phyloP scores from a whole-genome alignment of 2,329 filamentous ascomycete genomes.

The Trichophyton schoenleinii region DNA sequence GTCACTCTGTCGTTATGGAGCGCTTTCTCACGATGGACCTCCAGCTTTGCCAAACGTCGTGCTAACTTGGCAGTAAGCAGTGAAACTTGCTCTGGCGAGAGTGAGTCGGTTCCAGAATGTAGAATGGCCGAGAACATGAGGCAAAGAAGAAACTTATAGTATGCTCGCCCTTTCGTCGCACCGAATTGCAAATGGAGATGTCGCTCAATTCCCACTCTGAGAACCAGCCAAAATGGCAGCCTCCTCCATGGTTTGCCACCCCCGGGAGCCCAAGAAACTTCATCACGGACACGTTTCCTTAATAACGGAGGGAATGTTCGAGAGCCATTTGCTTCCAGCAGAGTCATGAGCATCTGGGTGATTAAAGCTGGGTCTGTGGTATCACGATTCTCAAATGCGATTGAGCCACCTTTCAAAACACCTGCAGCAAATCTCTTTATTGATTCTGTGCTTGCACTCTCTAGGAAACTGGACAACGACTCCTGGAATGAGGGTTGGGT shows the following conservation, averaged over 20 bases:
- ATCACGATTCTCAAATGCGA: slow-evolving; percentile 45
- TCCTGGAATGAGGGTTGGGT: slow-evolving; percentile 34
- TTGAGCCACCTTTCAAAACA: slow-evolving; percentile 40
- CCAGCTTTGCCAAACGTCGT: slow-evolving; percentile 47
- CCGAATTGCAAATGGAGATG: slow-evolving; percentile 26
- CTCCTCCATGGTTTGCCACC: slow-evolving; percentile 48
- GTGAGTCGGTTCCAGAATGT: slow-evolving; percentile 21
- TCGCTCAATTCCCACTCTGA: slow-evolving; percentile 47
- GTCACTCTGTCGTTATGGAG: slow-evolving; percentile 2
- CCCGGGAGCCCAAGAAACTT: slow-evolving; percentile 40
- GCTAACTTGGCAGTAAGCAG: slow-evolving; percentile 43
- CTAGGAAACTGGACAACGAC: slow-evolving; percentile 41
- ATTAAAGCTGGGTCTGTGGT: slow-evolving; percentile 46
- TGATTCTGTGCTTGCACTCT: slow-evolving; percentile 43
- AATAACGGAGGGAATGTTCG: slow-evolving; percentile 28
- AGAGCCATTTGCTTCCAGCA: slow-evolving; percentile 45
- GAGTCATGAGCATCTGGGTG: slow-evolving; percentile 46
- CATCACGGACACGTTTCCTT: slow-evolving; percentile 50
- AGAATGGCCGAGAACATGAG: slow-evolving; percentile 38
- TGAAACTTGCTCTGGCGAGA: slow-evolving; percentile 26
- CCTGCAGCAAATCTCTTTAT: slow-evolving; percentile 43
- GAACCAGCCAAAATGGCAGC: slow-evolving; percentile 48
- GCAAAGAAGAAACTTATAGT: slow-evolving; percentile 49
- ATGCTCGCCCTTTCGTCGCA: slow-evolving; percentile 32
- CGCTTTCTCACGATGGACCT: slow-evolving; percentile 26